These are phyloP conservation scores for Alternaria triticina DNA, from an alignment of 2,329 filamentous ascomycete species.

Conservation along the genomic window DNA sequence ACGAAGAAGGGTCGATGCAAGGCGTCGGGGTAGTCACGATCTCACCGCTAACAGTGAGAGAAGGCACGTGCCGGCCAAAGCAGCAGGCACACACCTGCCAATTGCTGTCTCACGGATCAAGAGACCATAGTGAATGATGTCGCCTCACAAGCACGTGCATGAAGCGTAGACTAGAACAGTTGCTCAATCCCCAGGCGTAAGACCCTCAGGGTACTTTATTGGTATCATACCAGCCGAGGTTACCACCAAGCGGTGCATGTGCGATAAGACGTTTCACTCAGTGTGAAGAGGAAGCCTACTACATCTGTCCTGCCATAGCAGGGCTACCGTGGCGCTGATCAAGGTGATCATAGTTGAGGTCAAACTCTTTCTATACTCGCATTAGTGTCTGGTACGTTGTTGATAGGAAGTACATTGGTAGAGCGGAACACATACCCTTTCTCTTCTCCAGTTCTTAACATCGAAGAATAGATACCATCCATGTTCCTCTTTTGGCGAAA, in stretches of 20 bases:
- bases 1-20: background rate
- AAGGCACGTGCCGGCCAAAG: background rate
- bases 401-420: background rate
- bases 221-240: background rate
- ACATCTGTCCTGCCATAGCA: conserved; percentile 39
- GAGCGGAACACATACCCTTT: conserved; percentile 48
- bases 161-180: background rate
- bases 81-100: background rate
- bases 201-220: background rate
- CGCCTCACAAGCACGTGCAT: background rate
- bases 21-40: background rate
- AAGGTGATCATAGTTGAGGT: conserved; percentile 59
- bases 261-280: background rate
- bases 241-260: background rate
- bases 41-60: background rate
- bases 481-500: conserved; percentile 56
- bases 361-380: conserved; percentile 54
- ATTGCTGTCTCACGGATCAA: background rate
- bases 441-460: conserved; percentile 59
- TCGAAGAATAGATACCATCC: conserved; percentile 64
- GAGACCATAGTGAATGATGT: background rate
- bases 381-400: conserved; percentile 20
- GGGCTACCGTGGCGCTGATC: conserved; percentile 52
- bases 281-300: conserved; percentile 1
- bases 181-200: background rate